Evolutionary conservation across 768 basidiomycete genomes (phyloP).

Genomic region (Amanita polypyramis): DNA sequence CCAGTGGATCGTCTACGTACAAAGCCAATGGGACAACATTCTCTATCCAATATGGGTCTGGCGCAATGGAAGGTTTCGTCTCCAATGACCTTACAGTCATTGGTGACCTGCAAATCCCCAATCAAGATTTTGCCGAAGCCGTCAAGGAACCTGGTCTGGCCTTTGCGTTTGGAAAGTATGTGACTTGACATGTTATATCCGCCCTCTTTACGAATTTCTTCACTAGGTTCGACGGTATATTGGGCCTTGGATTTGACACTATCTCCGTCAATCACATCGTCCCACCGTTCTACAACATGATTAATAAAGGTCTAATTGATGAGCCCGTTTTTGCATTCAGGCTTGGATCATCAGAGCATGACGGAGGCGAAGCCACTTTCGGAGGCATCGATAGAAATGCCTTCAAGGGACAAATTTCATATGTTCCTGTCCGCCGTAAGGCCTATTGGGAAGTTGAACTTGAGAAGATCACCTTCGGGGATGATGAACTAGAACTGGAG

Average conservation of each 20-base stretch:
- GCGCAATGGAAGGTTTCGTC: constrained; percentile 94
- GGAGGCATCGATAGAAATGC: constrained; percentile 77
- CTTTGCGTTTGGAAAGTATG: constrained; percentile 92
- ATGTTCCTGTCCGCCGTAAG: constrained; percentile 88
- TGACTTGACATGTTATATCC: constrained; percentile 8
- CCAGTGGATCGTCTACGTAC: constrained; percentile 68
- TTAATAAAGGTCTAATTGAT: constrained; percentile 73
- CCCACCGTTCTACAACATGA: constrained; percentile 93
- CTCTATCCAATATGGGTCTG: constrained; percentile 89
- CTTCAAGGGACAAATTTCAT: constrained; percentile 72
- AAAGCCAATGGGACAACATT: constrained; percentile 85
- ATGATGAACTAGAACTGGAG: constrained; percentile 82
- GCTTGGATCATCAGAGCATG: constrained; percentile 73
- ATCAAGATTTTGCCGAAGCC: constrained; percentile 90
- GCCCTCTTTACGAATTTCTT: neutral
- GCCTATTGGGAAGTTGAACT: constrained; percentile 99
- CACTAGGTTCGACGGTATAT: constrained; percentile 84
- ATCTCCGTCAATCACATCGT: constrained; percentile 89
- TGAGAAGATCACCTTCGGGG: constrained; percentile 74
- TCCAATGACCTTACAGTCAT: constrained; percentile 75
- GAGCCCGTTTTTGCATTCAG: constrained; percentile 92
- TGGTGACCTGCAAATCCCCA: constrained; percentile 67
- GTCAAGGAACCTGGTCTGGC: constrained; percentile 93
- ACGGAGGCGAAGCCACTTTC: constrained; percentile 86
- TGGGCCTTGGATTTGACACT: constrained; percentile 91